phyloP scores from a whole-genome alignment of 2,329 filamentous ascomycete species.

The Aspergillus proliferans region DNA sequence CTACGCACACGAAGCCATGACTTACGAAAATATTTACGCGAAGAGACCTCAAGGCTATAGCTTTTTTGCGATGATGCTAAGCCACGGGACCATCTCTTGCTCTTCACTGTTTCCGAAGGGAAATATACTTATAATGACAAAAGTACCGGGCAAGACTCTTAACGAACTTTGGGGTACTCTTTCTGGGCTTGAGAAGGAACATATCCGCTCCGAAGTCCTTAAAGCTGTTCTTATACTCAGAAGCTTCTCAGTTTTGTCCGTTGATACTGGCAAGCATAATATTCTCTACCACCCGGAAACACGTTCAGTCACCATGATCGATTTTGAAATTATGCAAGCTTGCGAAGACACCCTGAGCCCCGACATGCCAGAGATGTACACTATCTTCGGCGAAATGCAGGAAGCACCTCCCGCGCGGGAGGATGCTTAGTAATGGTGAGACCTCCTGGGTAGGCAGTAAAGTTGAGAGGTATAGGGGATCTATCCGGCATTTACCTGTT shows the following conservation, averaged over 20 bases:
- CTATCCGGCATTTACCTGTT: background rate
- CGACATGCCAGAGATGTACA: constrained; percentile 1
- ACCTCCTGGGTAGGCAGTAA: background rate
- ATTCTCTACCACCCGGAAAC: constrained; percentile 1
- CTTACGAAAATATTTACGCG: constrained; percentile 5
- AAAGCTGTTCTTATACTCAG: background rate
- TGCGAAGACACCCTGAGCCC: background rate
- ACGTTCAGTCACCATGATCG: background rate
- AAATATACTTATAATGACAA: constrained; percentile 1
- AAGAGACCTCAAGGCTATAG: constrained; percentile 2
- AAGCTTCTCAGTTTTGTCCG: background rate
- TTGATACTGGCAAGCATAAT: constrained; percentile 2
- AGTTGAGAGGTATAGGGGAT: background rate
- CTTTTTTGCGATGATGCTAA: constrained; percentile 3
- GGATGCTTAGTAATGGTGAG: background rate
- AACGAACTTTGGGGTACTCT: constrained; percentile 1
- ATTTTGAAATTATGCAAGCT: constrained; percentile 3
- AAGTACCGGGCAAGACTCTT: constrained; percentile 1
- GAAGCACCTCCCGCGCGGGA: background rate
- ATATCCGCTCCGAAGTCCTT: background rate
- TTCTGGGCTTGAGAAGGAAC: background rate
- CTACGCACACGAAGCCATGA: constrained; percentile 1
- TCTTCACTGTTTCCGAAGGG: constrained; percentile 5
- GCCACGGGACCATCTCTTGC: constrained; percentile 1
- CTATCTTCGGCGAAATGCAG: background rate